A percentile compares a stretch with the other conserved stretches of the same genome.
Conservation (phyloP, 768 basidiomycete genomes). For the Coprinopsis cinerea region DNA sequence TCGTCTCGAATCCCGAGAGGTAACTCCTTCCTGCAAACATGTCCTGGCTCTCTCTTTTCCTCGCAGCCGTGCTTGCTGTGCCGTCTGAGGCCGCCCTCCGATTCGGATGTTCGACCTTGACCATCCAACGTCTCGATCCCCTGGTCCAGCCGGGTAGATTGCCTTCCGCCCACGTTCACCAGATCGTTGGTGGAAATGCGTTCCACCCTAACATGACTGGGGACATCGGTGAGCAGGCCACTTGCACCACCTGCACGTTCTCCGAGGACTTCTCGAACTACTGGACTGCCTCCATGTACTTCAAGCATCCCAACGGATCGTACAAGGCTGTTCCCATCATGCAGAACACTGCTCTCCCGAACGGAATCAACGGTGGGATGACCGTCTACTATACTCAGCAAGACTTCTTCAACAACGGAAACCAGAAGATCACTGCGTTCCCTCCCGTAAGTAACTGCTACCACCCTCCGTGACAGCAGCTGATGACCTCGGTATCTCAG, state of each 20-base stretch:
- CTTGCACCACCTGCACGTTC: constrained; percentile 9
- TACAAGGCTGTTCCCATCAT: constrained; percentile 9
- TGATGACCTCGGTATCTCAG: not conserved
- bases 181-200: constrained; percentile 9
- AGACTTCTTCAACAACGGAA: constrained; percentile 5
- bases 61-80: constrained; percentile 2
- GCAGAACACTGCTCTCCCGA: constrained; percentile 6
- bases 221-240: constrained; percentile 6
- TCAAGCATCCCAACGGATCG: constrained; percentile 6
- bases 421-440: constrained; percentile 4
- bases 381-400: constrained; percentile 9
- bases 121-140: constrained; percentile 9
- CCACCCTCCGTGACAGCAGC: not conserved
- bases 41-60: constrained; percentile 7
- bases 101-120: constrained; percentile 9
- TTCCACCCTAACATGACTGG: constrained; percentile 11
- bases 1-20: not conserved
- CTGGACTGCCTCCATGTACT: constrained; percentile 9
- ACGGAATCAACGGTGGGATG: constrained; percentile 8
- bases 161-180: constrained; percentile 8
- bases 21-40: constrained; percentile 1
- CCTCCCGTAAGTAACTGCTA: not conserved
- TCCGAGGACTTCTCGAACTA: constrained; percentile 9
- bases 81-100: constrained; percentile 8
- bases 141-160: constrained; percentile 8